Base-by-base conservation (phyloP, 176 grass and related monocot genomes). In the Zea mays region DNA sequence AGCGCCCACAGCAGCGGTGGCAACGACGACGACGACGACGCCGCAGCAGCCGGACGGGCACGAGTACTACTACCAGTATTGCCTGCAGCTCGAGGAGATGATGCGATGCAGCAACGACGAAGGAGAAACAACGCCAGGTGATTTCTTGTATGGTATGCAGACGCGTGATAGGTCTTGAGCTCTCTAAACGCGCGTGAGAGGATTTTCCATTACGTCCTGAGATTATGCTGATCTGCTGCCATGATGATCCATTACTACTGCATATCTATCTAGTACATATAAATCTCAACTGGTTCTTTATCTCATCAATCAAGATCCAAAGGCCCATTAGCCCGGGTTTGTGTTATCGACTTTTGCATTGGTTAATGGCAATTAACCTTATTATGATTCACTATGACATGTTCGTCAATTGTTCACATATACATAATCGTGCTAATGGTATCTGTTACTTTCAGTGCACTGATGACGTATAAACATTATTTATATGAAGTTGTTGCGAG, bases 41-140 rank as follows among this genome's bases (percentile, higher is more conserved):
- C 0, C 27, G 27, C 27, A 27, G 27, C 27, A 27, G 27, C 27
- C 27, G 27, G 27, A 85, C 10, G 82, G 72, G 37, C 36, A 65
- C 82, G 79, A 93, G 20, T 82, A 87, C 38, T 80, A 69, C 67
- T 75, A 75, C 62, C 76, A 82, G 66, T 84, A 80, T 38, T 86
- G 65, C 59, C 21, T 16, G 45, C 79, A 87, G 76, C 64, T 88
- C 5, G 83, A 86, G 66, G 79, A 77, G 67, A 72, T 76, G 71
- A 70, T 56, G 73, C 49, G 77, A 34, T 20, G 65, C 81, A 70
- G 27, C 27, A 27, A 27, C 27, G 27, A 81, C 68, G 49, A 20
- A 66, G 51, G 72, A 76, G 17, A 52, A 54, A 27, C 66, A 66
- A 87, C 27, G 27, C 27, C 27, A 27, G 85, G 85, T 90, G 85